phyloP scores from a whole-genome alignment of 2,329 filamentous ascomycete genomes.

The Penicillium crustosum region DNA sequence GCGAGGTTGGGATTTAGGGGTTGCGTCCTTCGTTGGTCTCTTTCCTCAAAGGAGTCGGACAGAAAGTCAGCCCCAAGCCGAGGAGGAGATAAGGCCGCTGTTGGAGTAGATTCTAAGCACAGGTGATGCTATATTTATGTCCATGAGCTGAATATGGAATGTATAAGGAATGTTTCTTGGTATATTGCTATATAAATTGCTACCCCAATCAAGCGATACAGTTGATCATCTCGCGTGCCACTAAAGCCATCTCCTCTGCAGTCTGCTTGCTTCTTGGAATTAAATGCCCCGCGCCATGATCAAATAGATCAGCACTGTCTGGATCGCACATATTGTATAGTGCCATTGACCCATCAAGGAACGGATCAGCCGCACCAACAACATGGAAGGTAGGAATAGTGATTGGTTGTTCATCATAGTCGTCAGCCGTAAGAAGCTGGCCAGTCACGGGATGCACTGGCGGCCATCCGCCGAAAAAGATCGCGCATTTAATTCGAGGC shows the following conservation, averaged over 20 bases:
- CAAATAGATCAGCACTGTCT: slow-evolving; percentile 45
- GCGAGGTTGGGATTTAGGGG: neutral
- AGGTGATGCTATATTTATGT: neutral
- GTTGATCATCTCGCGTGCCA: slow-evolving; percentile 23
- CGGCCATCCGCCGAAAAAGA: slow-evolving; percentile 27
- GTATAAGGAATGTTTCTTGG: neutral
- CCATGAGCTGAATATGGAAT: neutral
- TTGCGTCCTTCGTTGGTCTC: neutral
- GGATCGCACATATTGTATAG: slow-evolving; percentile 47
- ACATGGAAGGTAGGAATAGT: slow-evolving; percentile 28
- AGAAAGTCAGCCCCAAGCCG: neutral
- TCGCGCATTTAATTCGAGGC: slow-evolving; percentile 24
- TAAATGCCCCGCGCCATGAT: slow-evolving; percentile 47
- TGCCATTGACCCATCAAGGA: slow-evolving; percentile 41
- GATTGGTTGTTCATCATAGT: slow-evolving; percentile 19
- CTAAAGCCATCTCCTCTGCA: slow-evolving; percentile 34
- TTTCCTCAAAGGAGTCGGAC: neutral
- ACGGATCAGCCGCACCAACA: slow-evolving; percentile 44
- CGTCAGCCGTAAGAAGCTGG: slow-evolving; percentile 18
- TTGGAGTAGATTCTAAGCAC: slow-evolving; percentile 16
- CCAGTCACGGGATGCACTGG: slow-evolving; percentile 19
- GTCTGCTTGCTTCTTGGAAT: slow-evolving; percentile 39
- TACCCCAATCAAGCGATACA: slow-evolving; percentile 1
- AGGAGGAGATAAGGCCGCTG: slow-evolving; percentile 31
- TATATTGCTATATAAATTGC: neutral